A percentile compares a stretch with the other conserved stretches of the same genome.
Evolutionary conservation across 2,329 filamentous ascomycete species (phyloP).

Genomic region (Chaetomiaceae sp.): DNA sequence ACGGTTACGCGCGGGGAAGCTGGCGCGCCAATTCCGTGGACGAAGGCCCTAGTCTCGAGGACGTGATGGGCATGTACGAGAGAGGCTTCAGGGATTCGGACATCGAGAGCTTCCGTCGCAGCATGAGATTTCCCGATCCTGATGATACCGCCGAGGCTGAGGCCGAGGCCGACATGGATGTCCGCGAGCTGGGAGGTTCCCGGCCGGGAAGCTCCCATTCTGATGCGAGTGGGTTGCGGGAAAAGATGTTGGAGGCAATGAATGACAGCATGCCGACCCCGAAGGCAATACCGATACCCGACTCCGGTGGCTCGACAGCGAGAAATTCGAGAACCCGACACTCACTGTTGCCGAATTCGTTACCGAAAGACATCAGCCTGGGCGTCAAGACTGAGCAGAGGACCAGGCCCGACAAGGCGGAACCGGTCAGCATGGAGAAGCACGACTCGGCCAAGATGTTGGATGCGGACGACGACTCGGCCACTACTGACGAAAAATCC

Average conservation of each 20-base stretch:
- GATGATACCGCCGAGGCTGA: constrained; percentile 25
- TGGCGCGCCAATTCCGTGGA: constrained; percentile 36
- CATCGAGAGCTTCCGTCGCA: constrained; percentile 32
- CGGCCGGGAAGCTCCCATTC: constrained; percentile 37
- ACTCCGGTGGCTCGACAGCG: constrained; percentile 6
- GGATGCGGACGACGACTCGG: constrained; percentile 27
- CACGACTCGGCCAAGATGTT: constrained; percentile 50
- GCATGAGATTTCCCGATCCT: constrained; percentile 25
- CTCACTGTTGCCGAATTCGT: constrained; percentile 32
- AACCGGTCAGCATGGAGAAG: constrained; percentile 29
- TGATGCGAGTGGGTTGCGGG: constrained; percentile 35
- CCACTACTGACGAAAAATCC: not conserved
- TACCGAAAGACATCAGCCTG: constrained; percentile 33
- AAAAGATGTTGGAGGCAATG: constrained; percentile 39
- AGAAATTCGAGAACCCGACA: constrained; percentile 39
- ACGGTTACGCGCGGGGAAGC: constrained; percentile 28
- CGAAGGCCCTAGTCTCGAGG: constrained; percentile 58
- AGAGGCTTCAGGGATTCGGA: constrained; percentile 52
- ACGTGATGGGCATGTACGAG: constrained; percentile 68
- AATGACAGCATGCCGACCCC: constrained; percentile 33
- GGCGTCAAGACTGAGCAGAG: constrained; percentile 27
- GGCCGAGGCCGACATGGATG: constrained; percentile 15
- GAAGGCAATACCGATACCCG: constrained; percentile 18
- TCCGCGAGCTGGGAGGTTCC: constrained; percentile 24
- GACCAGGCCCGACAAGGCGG: constrained; percentile 20